Evolutionary conservation across 2,329 filamentous ascomycete species (phyloP).

Genomic region (Xylariaceae sp.): DNA sequence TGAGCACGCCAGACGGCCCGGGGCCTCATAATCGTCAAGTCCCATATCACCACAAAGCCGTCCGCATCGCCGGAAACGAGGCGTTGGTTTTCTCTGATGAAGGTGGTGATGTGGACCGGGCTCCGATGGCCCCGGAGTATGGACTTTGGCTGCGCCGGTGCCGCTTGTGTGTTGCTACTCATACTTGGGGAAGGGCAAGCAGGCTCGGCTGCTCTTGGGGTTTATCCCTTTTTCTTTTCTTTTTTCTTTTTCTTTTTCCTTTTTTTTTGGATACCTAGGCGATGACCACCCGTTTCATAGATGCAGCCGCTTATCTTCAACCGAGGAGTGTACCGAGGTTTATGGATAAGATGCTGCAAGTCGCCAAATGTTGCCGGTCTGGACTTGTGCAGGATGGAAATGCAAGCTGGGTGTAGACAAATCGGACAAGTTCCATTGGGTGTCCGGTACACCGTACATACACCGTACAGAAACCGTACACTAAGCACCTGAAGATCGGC

Average conservation of each 20-base stretch:
- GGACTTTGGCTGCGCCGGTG: slow-evolving; percentile 43
- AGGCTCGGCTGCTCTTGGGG: not conserved
- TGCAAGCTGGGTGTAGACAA: not conserved
- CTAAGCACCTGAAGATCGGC: no score
- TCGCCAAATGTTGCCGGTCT: not conserved
- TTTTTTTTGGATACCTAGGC: not conserved
- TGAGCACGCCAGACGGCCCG: slow-evolving; percentile 85
- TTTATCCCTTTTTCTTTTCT: not conserved
- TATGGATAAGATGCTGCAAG: no score
- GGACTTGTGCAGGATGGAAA: not conserved
- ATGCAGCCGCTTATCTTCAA: no score
- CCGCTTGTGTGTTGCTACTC: slow-evolving; percentile 9
- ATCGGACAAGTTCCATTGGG: not conserved
- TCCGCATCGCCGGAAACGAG: slow-evolving; percentile 85
- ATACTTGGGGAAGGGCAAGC: slow-evolving; percentile 23
- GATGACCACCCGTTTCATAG: no score
- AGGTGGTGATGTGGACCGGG: slow-evolving; percentile 70
- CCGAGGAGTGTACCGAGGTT: no score
- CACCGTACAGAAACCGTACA: no score
- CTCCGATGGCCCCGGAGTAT: slow-evolving; percentile 81
- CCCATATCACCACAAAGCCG: slow-evolving; percentile 84
- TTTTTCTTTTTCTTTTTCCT: not conserved
- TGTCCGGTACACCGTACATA: no score
- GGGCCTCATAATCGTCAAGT: slow-evolving; percentile 72
- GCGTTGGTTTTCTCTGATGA: slow-evolving; percentile 66